Conservation (phyloP, 2,329 filamentous ascomycete genomes). For the Leptosphaerulina australis region DNA sequence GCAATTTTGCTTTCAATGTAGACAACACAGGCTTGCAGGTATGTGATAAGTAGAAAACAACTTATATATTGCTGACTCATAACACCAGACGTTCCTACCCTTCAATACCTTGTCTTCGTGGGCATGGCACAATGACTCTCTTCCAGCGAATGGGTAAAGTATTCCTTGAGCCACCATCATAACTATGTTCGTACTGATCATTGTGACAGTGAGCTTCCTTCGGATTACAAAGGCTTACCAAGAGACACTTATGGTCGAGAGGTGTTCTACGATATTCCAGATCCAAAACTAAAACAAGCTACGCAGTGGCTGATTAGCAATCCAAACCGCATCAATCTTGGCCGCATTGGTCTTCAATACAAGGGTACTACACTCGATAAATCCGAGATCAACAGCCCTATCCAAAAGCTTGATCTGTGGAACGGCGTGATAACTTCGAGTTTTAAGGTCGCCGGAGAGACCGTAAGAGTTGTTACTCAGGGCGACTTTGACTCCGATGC, state of each 20-base stretch:
- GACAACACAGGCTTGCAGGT: constrained; percentile 55
- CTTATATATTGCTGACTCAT: neutral
- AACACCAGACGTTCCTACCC: constrained; percentile 43
- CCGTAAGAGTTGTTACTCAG: constrained; percentile 53
- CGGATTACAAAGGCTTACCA: constrained; percentile 43
- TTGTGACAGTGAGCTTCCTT: constrained; percentile 24
- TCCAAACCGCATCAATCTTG: constrained; percentile 59
- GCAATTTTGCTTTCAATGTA: constrained; percentile 55
- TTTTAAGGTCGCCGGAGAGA: constrained; percentile 51
- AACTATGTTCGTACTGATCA: neutral
- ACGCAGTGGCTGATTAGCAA: constrained; percentile 61
- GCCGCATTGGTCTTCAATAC: constrained; percentile 54
- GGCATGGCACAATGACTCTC: constrained; percentile 53
- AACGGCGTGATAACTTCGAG: constrained; percentile 54
- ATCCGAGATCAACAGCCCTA: constrained; percentile 19
- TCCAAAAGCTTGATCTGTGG: constrained; percentile 57
- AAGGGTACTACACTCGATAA: constrained; percentile 37
- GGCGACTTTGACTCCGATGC: constrained; percentile 55
- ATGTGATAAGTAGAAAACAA: neutral
- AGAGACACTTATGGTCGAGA: constrained; percentile 52
- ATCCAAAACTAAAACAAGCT: constrained; percentile 47
- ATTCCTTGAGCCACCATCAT: constrained; percentile 1
- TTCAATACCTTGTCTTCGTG: constrained; percentile 51
- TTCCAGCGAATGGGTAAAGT: constrained; percentile 47
- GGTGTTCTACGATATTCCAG: constrained; percentile 51